A percentile compares a stretch with the other conserved stretches of the same genome.
phyloP scores from a whole-genome alignment of 2,329 filamentous ascomycete species.

The Lecanicillium sp. region DNA sequence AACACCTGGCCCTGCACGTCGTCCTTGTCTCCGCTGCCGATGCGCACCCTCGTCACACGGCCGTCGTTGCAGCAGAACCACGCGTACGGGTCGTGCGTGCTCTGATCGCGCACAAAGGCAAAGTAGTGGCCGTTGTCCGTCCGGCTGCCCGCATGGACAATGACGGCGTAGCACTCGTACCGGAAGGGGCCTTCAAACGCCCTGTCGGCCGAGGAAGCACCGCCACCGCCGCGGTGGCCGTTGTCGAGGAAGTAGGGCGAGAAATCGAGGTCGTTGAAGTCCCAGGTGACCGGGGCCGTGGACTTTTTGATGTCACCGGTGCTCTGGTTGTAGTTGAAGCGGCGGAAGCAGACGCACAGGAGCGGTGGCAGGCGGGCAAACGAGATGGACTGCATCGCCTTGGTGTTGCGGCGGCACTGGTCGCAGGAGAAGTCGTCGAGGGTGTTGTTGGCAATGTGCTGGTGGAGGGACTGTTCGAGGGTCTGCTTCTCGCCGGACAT shows the following conservation, averaged over 20 bases:
- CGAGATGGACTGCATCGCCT: slow-evolving; percentile 62
- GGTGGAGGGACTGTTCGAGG: slow-evolving; percentile 57
- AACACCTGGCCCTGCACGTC: slow-evolving; percentile 32
- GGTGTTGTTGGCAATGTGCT: slow-evolving; percentile 60
- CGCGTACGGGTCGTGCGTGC: slow-evolving; percentile 30
- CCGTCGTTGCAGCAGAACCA: slow-evolving; percentile 46
- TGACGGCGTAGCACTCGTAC: slow-evolving; percentile 83
- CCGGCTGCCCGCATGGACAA: slow-evolving; percentile 64
- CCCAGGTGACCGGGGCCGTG: slow-evolving; percentile 66
- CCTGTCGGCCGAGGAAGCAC: slow-evolving; percentile 26
- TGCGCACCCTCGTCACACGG: slow-evolving; percentile 30
- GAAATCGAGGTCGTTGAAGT: slow-evolving; percentile 60
- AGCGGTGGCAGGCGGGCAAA: slow-evolving; percentile 74
- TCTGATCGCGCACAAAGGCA: slow-evolving; percentile 56
- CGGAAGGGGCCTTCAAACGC: slow-evolving; percentile 50
- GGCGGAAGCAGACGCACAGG: slow-evolving; percentile 70
- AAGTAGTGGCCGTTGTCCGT: slow-evolving; percentile 75
- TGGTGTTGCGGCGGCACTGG: slow-evolving; percentile 59
- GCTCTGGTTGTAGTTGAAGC: slow-evolving; percentile 31
- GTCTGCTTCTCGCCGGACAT: slow-evolving; percentile 21
- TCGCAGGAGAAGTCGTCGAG: slow-evolving; percentile 68
- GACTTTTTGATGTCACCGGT: slow-evolving; percentile 49
- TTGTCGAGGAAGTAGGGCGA: slow-evolving; percentile 33
- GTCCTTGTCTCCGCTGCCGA: slow-evolving; percentile 26
- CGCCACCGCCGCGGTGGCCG: slow-evolving; percentile 20